phyloP scores from a whole-genome alignment of 163 green algal genomes.

The Chloromonas sp. region DNA sequence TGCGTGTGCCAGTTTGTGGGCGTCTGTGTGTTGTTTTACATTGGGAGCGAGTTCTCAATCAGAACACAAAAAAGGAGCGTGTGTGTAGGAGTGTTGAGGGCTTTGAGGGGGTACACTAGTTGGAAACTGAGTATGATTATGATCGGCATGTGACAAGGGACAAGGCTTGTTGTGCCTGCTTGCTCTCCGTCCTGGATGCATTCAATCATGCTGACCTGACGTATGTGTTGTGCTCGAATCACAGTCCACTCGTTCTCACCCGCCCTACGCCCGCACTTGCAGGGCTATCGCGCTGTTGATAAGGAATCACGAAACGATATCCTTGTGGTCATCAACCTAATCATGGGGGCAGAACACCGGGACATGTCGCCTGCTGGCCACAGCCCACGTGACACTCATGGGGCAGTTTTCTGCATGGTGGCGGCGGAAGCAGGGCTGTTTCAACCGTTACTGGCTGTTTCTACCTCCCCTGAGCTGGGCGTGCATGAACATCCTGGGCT shows the following conservation, averaged over 20 bases:
- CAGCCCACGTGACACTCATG: not conserved
- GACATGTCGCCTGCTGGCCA: not conserved
- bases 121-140: too few species aligned
- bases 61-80: too few species aligned
- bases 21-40: too few species aligned
- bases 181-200: too few species aligned
- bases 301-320: slow-evolving; percentile 51
- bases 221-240: too few species aligned
- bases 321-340: slow-evolving; percentile 28
- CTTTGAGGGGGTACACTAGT: too few species aligned
- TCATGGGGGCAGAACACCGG: slow-evolving; percentile 10
- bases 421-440: slow-evolving; percentile 11
- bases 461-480: slow-evolving; percentile 25
- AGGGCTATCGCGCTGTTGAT: slow-evolving; percentile 20
- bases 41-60: too few species aligned
- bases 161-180: too few species aligned
- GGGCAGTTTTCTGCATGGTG: not conserved
- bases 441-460: slow-evolving; percentile 18
- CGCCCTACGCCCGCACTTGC: not conserved
- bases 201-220: not conserved
- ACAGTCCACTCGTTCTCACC: not conserved
- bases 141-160: too few species aligned
- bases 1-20: too few species aligned
- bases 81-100: too few species aligned
- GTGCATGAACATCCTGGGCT: not conserved